Conservation (phyloP, 768 basidiomycete genomes). For the Kwoniella sp. region DNA sequence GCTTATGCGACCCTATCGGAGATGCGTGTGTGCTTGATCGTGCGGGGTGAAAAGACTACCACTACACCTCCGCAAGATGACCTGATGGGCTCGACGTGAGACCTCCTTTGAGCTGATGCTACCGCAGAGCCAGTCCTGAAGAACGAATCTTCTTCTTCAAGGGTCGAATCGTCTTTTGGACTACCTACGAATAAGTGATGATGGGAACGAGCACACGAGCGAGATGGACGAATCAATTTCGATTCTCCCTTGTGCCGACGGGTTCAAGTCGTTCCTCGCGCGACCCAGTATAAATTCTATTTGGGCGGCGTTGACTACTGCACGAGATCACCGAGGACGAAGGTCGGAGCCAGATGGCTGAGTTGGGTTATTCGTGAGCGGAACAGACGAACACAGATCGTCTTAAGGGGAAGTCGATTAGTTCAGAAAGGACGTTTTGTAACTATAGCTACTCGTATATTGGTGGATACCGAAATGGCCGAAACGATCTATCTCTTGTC, state of each 20-base stretch:
- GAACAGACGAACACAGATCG: neutral
- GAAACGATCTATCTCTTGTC: too few relatives aligned
- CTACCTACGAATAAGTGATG: too few relatives aligned
- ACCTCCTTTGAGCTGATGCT: neutral
- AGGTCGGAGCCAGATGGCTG: too few relatives aligned
- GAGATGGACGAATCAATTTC: conserved; percentile 9
- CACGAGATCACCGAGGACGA: too few relatives aligned
- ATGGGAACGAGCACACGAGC: conserved; percentile 15
- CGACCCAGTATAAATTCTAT: neutral
- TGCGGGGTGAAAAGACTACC: neutral
- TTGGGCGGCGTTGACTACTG: too few relatives aligned
- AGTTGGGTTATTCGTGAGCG: too few relatives aligned
- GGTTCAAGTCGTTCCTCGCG: neutral
- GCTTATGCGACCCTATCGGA: neutral
- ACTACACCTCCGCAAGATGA: neutral
- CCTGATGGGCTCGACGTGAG: neutral
- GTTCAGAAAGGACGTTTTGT: neutral
- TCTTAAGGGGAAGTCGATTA: neutral
- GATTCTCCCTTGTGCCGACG: neutral
- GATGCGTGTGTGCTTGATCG: neutral
- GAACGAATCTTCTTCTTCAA: too few relatives aligned
- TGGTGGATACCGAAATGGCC: too few relatives aligned
- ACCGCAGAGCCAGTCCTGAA: too few relatives aligned
- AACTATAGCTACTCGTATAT: neutral
- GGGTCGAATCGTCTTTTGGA: neutral